Base-by-base conservation (phyloP, 371 early-diverging fungal genomes). In the Mortierella sp. region DNA sequence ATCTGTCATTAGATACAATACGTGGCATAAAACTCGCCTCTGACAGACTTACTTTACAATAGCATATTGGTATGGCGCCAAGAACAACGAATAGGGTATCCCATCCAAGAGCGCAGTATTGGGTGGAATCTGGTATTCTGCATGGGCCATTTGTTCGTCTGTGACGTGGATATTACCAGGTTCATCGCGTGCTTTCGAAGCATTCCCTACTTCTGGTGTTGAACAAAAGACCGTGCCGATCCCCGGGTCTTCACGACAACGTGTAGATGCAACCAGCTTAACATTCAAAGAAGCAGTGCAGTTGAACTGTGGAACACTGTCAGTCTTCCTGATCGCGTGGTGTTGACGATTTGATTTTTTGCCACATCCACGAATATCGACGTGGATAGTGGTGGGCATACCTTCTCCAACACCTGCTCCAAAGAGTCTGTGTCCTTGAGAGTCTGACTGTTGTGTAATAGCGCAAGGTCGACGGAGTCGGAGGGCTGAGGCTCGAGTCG, bases 371-470 rank as follows among this genome's bases (percentile, higher is more conserved):
- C 37, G 37, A 7, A 34, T 14, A 34, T 7, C 1, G 4, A 34
- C n/a, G 37, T 34, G 11, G 7, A 15, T 17, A 26, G 6, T 41
- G 50, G 30, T 0, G 11, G 4, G 4, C 21, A 6, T 58, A 56
- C 64, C 56, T 63, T 63, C 32, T 49, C 64, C 48, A 55, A 63
- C 19, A 63, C 37, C 4, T 49, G 55, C 37, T 48, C 56, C 14
- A 63, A 30, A 2, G 42, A 30, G 14, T 63, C 64, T 19, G 46
- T 31, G 50, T 63, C 56, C 19, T 63, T 30, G 27, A 63, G 64
- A 50, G 30, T 42, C 6, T 42, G 56, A 12, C 51, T 50, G 47
- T 56, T 28, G 37, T 56, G 50, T 39, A 56, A 30, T 11, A 64
- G 42, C n/a, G 31, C 56, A 9, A 49, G 24, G 24, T 50, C 64